Evolutionary conservation across 495 filamentous ascomycete genomes (phyloP).

Genomic region (Letharia columbiana): DNA sequence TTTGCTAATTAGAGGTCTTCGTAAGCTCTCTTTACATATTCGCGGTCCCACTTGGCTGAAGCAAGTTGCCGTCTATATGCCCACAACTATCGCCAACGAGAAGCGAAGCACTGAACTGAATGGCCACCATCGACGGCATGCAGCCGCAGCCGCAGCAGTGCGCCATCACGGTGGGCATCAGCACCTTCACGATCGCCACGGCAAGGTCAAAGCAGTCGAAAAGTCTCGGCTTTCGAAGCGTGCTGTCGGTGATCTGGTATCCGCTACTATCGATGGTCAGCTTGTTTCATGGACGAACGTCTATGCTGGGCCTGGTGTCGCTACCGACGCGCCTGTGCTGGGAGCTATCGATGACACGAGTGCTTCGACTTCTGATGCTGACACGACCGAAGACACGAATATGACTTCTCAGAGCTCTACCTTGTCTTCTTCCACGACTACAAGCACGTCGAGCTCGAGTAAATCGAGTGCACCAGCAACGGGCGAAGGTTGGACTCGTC

Average conservation of each 20-base stretch:
- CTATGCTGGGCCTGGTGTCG: slow-evolving; percentile 39
- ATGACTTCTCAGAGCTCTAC: slow-evolving; percentile 9
- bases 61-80: slow-evolving; percentile 55
- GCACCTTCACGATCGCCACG: slow-evolving; percentile 30
- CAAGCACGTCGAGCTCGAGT: not conserved
- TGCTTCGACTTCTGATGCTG: slow-evolving; percentile 7
- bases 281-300: slow-evolving; percentile 48
- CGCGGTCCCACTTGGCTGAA: slow-evolving; percentile 56
- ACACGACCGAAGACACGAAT: slow-evolving; percentile 14
- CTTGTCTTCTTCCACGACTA: too few relatives aligned
- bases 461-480: not conserved
- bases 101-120: slow-evolving; percentile 28
- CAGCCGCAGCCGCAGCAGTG: not conserved
- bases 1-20: slow-evolving; percentile 8
- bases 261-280: slow-evolving; percentile 55
- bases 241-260: slow-evolving; percentile 41
- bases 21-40: slow-evolving; percentile 59
- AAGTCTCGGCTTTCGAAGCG: slow-evolving; percentile 31
- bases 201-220: slow-evolving; percentile 18
- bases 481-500: slow-evolving; percentile 30
- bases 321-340: slow-evolving; percentile 14
- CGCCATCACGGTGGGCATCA: slow-evolving; percentile 29
- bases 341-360: slow-evolving; percentile 7
- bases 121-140: slow-evolving; percentile 27
- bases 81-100: slow-evolving; percentile 28